Conservation (phyloP, 2,329 filamentous ascomycete species). For the Alternaria conjuncta region DNA sequence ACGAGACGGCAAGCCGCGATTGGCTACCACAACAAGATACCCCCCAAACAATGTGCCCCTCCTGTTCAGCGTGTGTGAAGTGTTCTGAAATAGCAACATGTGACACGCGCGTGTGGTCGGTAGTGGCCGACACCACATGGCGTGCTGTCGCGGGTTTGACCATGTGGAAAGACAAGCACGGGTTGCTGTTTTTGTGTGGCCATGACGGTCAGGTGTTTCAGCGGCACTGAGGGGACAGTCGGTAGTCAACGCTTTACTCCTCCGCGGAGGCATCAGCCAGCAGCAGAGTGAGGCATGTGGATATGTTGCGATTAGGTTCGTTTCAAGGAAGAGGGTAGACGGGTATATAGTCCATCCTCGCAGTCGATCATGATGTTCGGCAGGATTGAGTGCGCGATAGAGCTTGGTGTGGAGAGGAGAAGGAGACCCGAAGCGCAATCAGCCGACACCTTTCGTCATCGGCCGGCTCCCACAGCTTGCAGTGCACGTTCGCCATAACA, state of each 20-base stretch:
- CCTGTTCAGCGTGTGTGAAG: not conserved
- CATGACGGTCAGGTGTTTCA: constrained; percentile 7
- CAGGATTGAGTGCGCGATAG: not conserved
- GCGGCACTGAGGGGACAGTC: not conserved
- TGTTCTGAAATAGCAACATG: constrained; percentile 1
- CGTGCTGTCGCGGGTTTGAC: constrained; percentile 1
- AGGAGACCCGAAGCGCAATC: constrained; percentile 27
- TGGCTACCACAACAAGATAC: constrained; percentile 27
- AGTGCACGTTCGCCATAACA: constrained; percentile 14
- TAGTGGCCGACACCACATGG: not conserved
- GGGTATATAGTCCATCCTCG: not conserved
- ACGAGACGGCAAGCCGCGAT: constrained; percentile 36
- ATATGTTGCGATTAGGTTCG: not conserved
- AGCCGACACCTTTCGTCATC: constrained; percentile 23
- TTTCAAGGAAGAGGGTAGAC: not conserved
- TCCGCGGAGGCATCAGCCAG: constrained; percentile 22
- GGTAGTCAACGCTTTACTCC: constrained; percentile 15
- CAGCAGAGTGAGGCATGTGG: not conserved
- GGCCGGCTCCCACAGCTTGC: constrained; percentile 9
- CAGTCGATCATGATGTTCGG: constrained; percentile 1
- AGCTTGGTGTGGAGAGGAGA: constrained; percentile 2
- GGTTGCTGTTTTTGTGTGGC: not conserved
- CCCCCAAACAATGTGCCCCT: constrained; percentile 1
- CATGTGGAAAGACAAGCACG: not conserved
- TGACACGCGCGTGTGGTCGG: not conserved